Percentiles rank a stretch among this genome's conserved stretches.
Evolutionary conservation across 176 grass and related monocot genomes (phyloP).

Genomic region (Tillandsia leiboldiana): DNA sequence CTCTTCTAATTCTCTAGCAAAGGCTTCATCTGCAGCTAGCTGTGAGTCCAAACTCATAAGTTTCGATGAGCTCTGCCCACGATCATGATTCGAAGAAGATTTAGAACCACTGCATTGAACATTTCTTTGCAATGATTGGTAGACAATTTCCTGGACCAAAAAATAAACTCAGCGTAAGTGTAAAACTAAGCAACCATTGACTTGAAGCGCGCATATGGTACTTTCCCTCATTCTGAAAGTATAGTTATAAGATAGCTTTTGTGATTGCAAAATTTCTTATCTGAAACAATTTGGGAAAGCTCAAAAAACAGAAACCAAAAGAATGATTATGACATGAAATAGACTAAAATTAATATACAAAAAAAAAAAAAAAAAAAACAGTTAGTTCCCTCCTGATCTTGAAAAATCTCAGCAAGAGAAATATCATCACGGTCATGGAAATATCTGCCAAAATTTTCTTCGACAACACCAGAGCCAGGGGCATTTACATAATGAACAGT

Average conservation of each 20-base stretch:
- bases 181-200: neutral
- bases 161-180: neutral
- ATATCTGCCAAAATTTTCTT: conserved; percentile 55
- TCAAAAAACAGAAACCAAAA: neutral
- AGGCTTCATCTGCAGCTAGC: conserved; percentile 61
- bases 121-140: conserved; percentile 59
- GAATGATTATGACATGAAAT: neutral
- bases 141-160: conserved; percentile 52
- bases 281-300: no score
- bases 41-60: conserved; percentile 29
- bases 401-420: conserved; percentile 65
- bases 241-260: no score
- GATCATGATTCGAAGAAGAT: conserved; percentile 27
- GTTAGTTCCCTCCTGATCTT: conserved; percentile 51
- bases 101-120: conserved; percentile 14
- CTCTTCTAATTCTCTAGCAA: conserved; percentile 69
- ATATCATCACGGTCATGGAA: conserved; percentile 48
- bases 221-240: neutral
- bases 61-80: conserved; percentile 15
- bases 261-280: no score
- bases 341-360: neutral
- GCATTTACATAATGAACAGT: conserved; percentile 32
- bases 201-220: no score
- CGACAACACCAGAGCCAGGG: conserved; percentile 35
- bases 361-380: neutral